phyloP scores from a whole-genome alignment of 106 monocot genomes.

The Amphibolis antarctica region DNA sequence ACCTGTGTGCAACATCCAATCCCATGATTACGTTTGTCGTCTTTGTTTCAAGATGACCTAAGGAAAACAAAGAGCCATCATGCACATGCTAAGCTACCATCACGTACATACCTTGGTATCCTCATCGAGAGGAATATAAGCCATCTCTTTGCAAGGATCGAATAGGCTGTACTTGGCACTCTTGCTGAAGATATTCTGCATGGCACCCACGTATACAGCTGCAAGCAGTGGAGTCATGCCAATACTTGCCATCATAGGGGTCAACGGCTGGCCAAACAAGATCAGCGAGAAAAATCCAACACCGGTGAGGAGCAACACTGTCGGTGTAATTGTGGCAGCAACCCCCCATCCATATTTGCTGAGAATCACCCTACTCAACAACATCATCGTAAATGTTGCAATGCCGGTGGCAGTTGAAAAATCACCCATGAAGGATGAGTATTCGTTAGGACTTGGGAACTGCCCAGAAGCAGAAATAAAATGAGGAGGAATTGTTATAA shows the following conservation, averaged over 20 bases:
- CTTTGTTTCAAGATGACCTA: too few species aligned
- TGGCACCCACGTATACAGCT: slow-evolving; percentile 82
- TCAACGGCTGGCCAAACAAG: slow-evolving; percentile 67
- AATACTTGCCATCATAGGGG: slow-evolving; percentile 38
- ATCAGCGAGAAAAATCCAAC: slow-evolving; percentile 93
- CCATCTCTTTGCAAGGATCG: slow-evolving; percentile 97
- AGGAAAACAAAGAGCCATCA: too few species aligned
- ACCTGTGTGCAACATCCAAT: slow-evolving; percentile 31
- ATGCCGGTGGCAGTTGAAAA: slow-evolving; percentile 93
- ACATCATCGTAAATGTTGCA: slow-evolving; percentile 94
- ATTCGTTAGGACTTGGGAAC: slow-evolving; percentile 97
- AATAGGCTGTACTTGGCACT: slow-evolving; percentile 92
- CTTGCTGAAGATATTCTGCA: slow-evolving; percentile 94
- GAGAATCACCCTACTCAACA: slow-evolving; percentile 82
- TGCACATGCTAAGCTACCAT: too few species aligned
- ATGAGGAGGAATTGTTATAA: too few species aligned
- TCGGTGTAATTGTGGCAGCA: slow-evolving; percentile 90
- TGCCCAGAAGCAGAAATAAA: slow-evolving; percentile 13
- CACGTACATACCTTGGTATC: slow-evolving; percentile 59
- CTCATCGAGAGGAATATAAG: slow-evolving; percentile 81
- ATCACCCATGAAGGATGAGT: slow-evolving; percentile 98
- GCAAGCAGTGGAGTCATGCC: slow-evolving; percentile 86
- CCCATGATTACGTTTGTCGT: too few species aligned
- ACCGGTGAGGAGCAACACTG: slow-evolving; percentile 82
- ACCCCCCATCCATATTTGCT: slow-evolving; percentile 96